Evolutionary conservation across 1,284 basidiomycete genomes (phyloP), one percentile per base, ranked within the genome.

Genomic region (Mycena sp.): DNA sequence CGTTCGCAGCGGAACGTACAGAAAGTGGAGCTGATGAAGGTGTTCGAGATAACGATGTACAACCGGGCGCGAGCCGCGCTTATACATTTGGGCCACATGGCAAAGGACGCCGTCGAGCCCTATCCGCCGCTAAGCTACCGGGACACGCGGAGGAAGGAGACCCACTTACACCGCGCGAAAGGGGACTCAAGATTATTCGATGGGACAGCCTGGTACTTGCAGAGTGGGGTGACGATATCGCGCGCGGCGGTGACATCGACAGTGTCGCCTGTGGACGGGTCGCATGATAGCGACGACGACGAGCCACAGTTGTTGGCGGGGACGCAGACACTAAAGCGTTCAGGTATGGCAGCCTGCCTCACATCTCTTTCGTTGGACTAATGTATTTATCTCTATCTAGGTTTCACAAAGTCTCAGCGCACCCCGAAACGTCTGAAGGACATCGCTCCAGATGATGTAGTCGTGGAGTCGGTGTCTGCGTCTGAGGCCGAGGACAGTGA

Each of bases 141-240:
- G 35, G 61, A 63, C 23, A 63, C 55, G 19, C 49, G 61, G 19
- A 26, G 61, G 6, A 63, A 63, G 43, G 55, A 58, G 7, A 58
- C 52, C 1, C 62, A 63, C 21, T 21, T 63, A 21, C 62, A 63
- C 12, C 62, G 51, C 21, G 56, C 56, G 16, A 58, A 21, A 7
- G 56, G 61, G n/a, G 61, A 63, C 49, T 63, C 61, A 17, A 41
- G 44, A 9, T 25, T 58, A 14, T 63, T 63, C n/a, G 55, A 63
- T 19, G 55, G 61, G 21, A 63, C 55, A 3, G 61, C 55, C 1
- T 63, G 61, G 61, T 55, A 63, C 17, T 17, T 63, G n/a, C 61
- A 63, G 32, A 54, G 46, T 17, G 63, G 58, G 32, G 35, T 19
- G 19, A 52, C 41, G 9, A 38, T 35, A 11, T 19, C 29, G 11